Evolutionary conservation across 305 asterid genomes (phyloP).

Genomic region (Stenogyne calaminthoides): DNA sequence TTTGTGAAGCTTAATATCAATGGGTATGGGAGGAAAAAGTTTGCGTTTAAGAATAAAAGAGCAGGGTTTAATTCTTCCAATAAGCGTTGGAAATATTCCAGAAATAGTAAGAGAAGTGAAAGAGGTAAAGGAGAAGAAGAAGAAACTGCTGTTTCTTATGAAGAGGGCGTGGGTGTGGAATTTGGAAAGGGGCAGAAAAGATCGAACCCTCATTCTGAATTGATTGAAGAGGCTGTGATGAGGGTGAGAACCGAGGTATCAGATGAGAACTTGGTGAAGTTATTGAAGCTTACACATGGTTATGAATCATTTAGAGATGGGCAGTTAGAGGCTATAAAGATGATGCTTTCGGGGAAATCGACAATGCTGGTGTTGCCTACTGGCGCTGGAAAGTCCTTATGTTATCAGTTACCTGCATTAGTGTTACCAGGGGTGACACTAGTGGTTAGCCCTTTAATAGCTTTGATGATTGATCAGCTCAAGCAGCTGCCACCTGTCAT

Average conservation of each 20-base stretch:
- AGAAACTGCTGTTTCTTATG: conserved; percentile 50
- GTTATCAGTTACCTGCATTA: conserved; percentile 89
- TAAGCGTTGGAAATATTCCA: conserved; percentile 45
- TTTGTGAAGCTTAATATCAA: conserved; percentile 94
- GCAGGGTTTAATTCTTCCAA: conserved; percentile 45
- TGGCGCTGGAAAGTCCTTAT: conserved; percentile 90
- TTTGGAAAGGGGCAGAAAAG: conserved; percentile 39
- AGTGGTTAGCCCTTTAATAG: conserved; percentile 90
- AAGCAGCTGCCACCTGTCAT: conserved; percentile 79
- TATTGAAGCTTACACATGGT: conserved; percentile 77
- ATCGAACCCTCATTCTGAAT: conserved; percentile 33
- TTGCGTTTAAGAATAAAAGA: conserved; percentile 52
- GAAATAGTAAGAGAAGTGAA: conserved; percentile 42
- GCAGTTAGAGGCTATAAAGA: conserved; percentile 87
- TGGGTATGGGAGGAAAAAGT: conserved; percentile 87
- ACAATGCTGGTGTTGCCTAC: conserved; percentile 94
- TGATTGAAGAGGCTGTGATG: conserved; percentile 67
- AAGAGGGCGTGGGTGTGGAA: conserved; percentile 57
- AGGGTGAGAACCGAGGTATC: conserved; percentile 68
- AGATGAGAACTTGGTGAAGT: conserved; percentile 65
- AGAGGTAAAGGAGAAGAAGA: conserved; percentile 46
- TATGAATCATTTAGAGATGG: conserved; percentile 84
- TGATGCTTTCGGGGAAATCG: conserved; percentile 77
- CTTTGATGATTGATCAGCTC: conserved; percentile 98
- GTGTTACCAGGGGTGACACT: conserved; percentile 79